phyloP scores from a whole-genome alignment of 129 eudicot genomes.

The Cynara cardunculus region DNA sequence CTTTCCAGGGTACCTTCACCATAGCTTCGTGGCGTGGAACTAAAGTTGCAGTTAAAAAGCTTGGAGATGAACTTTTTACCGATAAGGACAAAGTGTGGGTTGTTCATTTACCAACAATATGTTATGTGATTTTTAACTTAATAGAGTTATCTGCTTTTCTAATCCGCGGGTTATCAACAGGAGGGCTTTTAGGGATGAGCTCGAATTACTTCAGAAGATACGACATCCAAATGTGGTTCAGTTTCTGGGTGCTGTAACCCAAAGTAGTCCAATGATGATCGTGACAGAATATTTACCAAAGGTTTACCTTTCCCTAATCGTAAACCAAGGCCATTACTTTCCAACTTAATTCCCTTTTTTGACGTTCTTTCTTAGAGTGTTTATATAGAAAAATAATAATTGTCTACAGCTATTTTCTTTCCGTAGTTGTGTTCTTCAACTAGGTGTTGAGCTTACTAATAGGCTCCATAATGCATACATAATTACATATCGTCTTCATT shows the following conservation, averaged over 20 bases:
- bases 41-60: constrained; percentile 90
- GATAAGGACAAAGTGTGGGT: constrained; percentile 95
- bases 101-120: constrained; percentile 16
- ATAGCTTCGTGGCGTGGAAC: constrained; percentile 94
- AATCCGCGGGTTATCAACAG: constrained; percentile 32
- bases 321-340: constrained; percentile 1
- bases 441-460: background rate
- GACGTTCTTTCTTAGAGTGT: background rate
- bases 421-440: background rate
- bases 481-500: background rate
- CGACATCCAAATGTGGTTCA: constrained; percentile 99
- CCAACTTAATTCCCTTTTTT: background rate
- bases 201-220: constrained; percentile 81
- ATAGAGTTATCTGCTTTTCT: background rate
- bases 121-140: background rate
- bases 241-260: constrained; percentile 98
- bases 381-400: background rate
- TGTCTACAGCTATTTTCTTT: background rate
- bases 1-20: constrained; percentile 70
- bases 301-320: constrained; percentile 32
- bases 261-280: constrained; percentile 99
- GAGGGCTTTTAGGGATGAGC: constrained; percentile 90
- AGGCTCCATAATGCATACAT: background rate
- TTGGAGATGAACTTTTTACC: constrained; percentile 67
- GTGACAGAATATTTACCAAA: constrained; percentile 94